Conservation (phyloP, 345 rosid species). For the Lepidium aucheri region DNA sequence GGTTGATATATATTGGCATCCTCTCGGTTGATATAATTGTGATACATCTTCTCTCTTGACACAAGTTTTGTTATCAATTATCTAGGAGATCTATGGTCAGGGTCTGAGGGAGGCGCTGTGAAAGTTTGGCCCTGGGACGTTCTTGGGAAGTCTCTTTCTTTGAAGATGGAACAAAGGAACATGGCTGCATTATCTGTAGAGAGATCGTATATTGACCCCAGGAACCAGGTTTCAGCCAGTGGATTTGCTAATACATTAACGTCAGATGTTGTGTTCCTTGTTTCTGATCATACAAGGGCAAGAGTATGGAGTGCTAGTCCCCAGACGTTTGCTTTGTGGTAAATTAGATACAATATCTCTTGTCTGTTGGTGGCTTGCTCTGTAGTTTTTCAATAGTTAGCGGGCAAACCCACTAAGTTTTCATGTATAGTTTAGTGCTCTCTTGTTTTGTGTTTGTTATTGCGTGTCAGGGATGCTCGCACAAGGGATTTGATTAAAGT, state of each 20-base stretch:
- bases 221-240: constrained; percentile 52
- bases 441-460: neutral
- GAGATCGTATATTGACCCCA: constrained; percentile 74
- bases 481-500: constrained; percentile 76
- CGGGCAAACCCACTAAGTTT: neutral
- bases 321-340: constrained; percentile 72
- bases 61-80: constrained; percentile 6
- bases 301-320: constrained; percentile 83
- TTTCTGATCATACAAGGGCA: constrained; percentile 66
- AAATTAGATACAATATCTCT: constrained; percentile 9
- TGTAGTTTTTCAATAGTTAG: neutral
- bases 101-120: constrained; percentile 76
- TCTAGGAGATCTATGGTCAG: constrained; percentile 94
- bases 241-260: constrained; percentile 56
- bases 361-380: neutral
- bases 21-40: neutral
- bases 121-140: constrained; percentile 89
- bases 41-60: neutral
- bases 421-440: neutral
- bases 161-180: constrained; percentile 48
- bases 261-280: constrained; percentile 63
- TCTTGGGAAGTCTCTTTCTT: constrained; percentile 55
- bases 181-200: constrained; percentile 61
- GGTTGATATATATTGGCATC: neutral
- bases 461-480: constrained; percentile 74